Base-by-base conservation (phyloP, 805 yeast species). In the Cyberlindnera mrakii region DNA sequence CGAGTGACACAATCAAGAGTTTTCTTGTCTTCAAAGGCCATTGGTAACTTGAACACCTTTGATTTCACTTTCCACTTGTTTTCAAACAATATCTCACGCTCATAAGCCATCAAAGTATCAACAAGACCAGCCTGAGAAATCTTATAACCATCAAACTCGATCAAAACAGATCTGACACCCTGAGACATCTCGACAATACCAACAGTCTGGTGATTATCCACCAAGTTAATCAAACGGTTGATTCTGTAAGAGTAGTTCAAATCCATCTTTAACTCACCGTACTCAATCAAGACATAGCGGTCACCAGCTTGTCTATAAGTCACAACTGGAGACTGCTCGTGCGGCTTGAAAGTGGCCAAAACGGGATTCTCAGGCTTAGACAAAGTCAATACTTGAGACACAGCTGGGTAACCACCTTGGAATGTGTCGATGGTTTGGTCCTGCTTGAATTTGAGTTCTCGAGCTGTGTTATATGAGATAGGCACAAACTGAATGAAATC, bases 261-360 rank as follows among this genome's bases (percentile, higher is more conserved):
- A 62, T 90, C 96, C 83, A 91, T 77, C 41, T 73, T 70, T 61
- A 85, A 82, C 47, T 86, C 93, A 55, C 99, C 99, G 60, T 89
- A 91, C 67, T 91, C 99, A 45, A 90, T 86, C 46, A 93, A 71
- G 41, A 91, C 69, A 60, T 88, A 93, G 56, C 96, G 80, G 63
- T 91, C 99, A 64, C 99, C 99, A 19, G 98, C 97, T 66, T 90
- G 98, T 60, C 99, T 82, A 65, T 85, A 89, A 9, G 83, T 83
- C 30, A 85, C 90, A 50, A 71, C 71, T 34, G 96, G 96, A 13
- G 80, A 73, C 4, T 67, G 55, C 9, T 67, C 61, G 15, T 74
- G 61, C 17, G 73, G 67, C 23, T 74, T 74, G 43, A 74, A 65
- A 40, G 67, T 70, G 46, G 72, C 68, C 49, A 91, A 68, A 8